Base-by-base conservation (phyloP, 192 early-diverging fungal genomes). In the Powellomyces hirtus region DNA sequence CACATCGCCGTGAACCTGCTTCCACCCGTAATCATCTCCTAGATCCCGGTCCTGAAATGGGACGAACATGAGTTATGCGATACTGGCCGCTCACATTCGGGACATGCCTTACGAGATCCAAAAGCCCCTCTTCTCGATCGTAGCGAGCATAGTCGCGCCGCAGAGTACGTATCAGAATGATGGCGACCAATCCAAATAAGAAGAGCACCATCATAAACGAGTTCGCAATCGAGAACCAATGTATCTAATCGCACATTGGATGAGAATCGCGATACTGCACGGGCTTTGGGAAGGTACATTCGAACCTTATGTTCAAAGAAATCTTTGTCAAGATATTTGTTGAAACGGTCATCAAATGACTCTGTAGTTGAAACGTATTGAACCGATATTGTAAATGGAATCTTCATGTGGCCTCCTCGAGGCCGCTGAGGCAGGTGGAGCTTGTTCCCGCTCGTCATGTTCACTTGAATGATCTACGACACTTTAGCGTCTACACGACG, bases 11-110 rank as follows among this genome's bases (percentile, higher is more conserved):
- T 98, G 96, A 5, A 98, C 92, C 33, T 93, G 87, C 77, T 97
- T 98, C 96, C 96, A 98, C 2, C 96, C 96, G 86, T 91, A 96
- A 62, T 98, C 96, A 62, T 98, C 96, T 6, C 86, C 88, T 16
- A 91, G 69, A 66, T 91, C 88, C 29, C 84, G 78, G 58, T 89
- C 89, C 77, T 82, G 59, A 11, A 20, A 37, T 33, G 56, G n/a
- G n/a, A n/a, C n/a, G n/a, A n/a, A n/a, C n/a, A n/a, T n/a, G n/a
- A n/a, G 40, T 24, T 64, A 45, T 20, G 30, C 22, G 62, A 29
- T 30, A 10, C 20, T n/a, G 34, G 26, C 20, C n/a, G n/a, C n/a
- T n/a, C n/a, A n/a, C n/a, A n/a, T n/a, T n/a, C n/a, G n/a, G n/a
- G n/a, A n/a, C n/a, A n/a, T n/a, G 20, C 40, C 75, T 63, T 81